Evolutionary conservation across 139 green algal species (phyloP).

Genomic region (Spirogloea muscicola): DNA sequence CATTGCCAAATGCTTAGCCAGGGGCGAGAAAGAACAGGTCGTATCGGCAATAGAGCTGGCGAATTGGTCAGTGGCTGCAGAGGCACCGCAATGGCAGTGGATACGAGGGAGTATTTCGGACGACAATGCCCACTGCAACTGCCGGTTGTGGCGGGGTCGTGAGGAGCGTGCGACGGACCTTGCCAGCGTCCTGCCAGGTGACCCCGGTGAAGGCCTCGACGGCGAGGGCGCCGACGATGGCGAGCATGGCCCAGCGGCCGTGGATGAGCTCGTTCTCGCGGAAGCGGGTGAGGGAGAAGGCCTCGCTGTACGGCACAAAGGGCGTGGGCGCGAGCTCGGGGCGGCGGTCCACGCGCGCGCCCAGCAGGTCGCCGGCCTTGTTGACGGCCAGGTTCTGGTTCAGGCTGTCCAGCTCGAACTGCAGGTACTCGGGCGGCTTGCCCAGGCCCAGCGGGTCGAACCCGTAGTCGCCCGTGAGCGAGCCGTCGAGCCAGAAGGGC

Average conservation of each 20-base stretch:
- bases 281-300: constrained; percentile 92
- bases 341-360: constrained; percentile 50
- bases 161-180: no score
- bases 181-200: constrained; percentile 48
- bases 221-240: constrained; percentile 34
- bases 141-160: no score
- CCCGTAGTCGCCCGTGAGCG: constrained; percentile 55
- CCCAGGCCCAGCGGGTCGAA: constrained; percentile 56
- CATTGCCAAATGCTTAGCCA: no score
- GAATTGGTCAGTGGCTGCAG: no score
- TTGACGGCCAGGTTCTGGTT: constrained; percentile 89
- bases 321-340: constrained; percentile 15
- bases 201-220: constrained; percentile 48
- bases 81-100: no score
- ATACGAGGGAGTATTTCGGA: no score
- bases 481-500: constrained; percentile 49
- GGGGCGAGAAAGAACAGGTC: no score
- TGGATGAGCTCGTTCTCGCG: constrained; percentile 53
- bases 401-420: constrained; percentile 83
- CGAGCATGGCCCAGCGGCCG: constrained; percentile 54
- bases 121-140: no score
- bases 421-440: constrained; percentile 68
- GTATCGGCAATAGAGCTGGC: no score
- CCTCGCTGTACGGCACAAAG: constrained; percentile 62
- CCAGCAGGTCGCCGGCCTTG: constrained; percentile 75